Conservation (phyloP, 805 yeast genomes). For the Saturnispora zaruensis region DNA sequence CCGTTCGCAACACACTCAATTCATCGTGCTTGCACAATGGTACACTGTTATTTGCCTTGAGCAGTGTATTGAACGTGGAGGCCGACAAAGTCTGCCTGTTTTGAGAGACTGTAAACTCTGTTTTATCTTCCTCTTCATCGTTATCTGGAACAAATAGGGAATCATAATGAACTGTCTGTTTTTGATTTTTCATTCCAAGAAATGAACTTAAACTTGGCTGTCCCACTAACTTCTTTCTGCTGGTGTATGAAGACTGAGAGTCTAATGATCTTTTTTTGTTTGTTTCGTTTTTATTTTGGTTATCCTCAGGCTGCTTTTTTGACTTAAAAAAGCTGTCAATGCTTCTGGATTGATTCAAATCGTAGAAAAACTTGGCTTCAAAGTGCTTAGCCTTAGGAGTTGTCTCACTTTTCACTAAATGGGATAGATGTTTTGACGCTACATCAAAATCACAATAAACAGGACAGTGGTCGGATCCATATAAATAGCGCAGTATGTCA, state of each 20-base stretch:
- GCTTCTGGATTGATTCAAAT: constrained; percentile 25
- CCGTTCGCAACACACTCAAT: constrained; percentile 38
- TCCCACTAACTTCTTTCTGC: constrained; percentile 16
- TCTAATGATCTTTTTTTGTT: constrained; percentile 7
- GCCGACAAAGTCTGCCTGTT: constrained; percentile 9
- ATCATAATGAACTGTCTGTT: neutral
- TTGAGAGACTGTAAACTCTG: neutral
- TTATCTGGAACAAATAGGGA: constrained; percentile 15
- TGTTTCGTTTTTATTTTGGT: neutral
- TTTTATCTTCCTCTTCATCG: constrained; percentile 10
- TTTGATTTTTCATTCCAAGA: neutral
- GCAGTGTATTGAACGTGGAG: constrained; percentile 17
- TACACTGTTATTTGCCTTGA: constrained; percentile 12
- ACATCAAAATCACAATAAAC: constrained; percentile 57
- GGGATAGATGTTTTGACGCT: neutral
- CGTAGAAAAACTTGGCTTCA: constrained; percentile 46
- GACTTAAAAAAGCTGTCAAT: constrained; percentile 27
- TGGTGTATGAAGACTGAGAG: constrained; percentile 9
- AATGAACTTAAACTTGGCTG: constrained; percentile 9
- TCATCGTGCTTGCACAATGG: constrained; percentile 44
- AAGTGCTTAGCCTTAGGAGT: constrained; percentile 28
- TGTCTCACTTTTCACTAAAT: neutral
- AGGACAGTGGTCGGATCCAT: constrained; percentile 96
- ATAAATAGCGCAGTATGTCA: constrained; percentile 53
- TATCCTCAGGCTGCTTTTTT: neutral